A percentile compares a stretch with the other conserved stretches of the same genome.
phyloP scores from a whole-genome alignment of 331 rosid genomes.

The Arachis monticola region DNA sequence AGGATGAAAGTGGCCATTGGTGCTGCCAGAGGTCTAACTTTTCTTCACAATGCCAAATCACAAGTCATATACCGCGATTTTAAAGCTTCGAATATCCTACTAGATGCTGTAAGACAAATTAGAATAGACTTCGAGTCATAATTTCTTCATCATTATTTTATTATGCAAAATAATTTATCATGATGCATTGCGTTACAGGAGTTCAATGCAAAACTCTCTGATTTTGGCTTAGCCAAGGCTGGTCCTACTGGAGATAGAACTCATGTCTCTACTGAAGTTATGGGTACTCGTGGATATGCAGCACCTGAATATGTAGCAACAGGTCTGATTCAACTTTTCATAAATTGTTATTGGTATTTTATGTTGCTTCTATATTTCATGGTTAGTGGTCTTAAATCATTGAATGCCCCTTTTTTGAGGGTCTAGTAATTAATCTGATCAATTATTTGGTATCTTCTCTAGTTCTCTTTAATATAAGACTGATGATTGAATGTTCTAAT shows the following conservation, averaged over 20 bases:
- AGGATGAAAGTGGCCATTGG: slow-evolving; percentile 92
- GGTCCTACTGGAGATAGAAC: slow-evolving; percentile 95
- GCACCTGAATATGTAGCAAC: slow-evolving; percentile 97
- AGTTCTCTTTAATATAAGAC: no score
- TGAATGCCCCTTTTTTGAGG: slow-evolving; percentile 14
- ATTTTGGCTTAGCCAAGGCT: slow-evolving; percentile 87
- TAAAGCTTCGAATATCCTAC: slow-evolving; percentile 82
- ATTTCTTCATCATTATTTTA: slow-evolving; percentile 10
- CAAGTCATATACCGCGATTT: slow-evolving; percentile 95
- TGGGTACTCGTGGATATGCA: slow-evolving; percentile 93
- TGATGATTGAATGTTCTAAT: no score
- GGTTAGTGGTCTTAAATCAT: neutral
- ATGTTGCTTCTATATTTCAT: neutral
- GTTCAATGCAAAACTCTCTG: slow-evolving; percentile 86
- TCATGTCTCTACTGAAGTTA: slow-evolving; percentile 89
- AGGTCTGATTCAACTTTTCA: slow-evolving; percentile 50
- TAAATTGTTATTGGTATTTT: slow-evolving; percentile 22
- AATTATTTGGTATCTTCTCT: slow-evolving; percentile 5
- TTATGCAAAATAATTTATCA: slow-evolving; percentile 24
- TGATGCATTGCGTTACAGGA: slow-evolving; percentile 55
- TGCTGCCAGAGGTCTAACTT: slow-evolving; percentile 86
- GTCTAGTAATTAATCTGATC: neutral
- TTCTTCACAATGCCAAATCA: slow-evolving; percentile 81
- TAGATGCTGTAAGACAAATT: slow-evolving; percentile 68
- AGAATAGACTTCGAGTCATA: neutral